These are phyloP conservation scores for Fagopyrum tataricum DNA, from an alignment of 148 eudicot genomes.

Conservation along the genomic window DNA sequence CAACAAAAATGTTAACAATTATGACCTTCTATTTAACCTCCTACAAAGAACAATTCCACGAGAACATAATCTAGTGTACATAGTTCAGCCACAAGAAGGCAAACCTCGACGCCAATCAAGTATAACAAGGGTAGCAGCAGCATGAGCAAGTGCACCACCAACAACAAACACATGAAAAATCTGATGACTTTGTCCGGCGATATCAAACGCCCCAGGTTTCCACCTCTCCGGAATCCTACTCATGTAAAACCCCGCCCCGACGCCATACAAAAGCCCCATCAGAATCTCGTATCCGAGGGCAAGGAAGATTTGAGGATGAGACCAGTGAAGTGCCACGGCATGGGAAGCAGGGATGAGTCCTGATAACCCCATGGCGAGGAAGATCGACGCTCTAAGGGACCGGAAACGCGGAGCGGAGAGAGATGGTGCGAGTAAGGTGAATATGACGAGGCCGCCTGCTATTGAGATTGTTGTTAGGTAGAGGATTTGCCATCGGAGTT, in stretches of 20 bases:
- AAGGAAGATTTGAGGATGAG: conserved; percentile 41
- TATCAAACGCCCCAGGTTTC: conserved; percentile 81
- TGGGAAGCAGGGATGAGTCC: conserved; percentile 77
- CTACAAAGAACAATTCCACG: neutral
- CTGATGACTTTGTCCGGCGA: conserved; percentile 90
- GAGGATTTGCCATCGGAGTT: conserved; percentile 38
- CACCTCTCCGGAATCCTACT: conserved; percentile 73
- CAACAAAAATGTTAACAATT: too few relatives aligned
- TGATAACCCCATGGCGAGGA: conserved; percentile 80
- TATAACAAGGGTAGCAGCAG: conserved; percentile 51
- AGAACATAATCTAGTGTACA: too few relatives aligned
- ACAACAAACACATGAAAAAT: conserved; percentile 85
- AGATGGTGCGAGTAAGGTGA: conserved; percentile 63
- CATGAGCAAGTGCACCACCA: conserved; percentile 64
- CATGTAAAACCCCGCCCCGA: conserved; percentile 63
- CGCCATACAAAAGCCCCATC: conserved; percentile 60
- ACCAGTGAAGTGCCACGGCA: conserved; percentile 43
- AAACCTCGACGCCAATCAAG: conserved; percentile 57
- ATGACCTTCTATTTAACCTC: neutral
- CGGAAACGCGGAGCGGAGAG: conserved; percentile 54
- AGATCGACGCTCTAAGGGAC: conserved; percentile 54
- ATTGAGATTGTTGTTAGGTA: conserved; percentile 64
- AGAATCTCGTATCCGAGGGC: conserved; percentile 63
- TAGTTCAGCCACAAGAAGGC: conserved; percentile 23
- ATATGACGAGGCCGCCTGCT: conserved; percentile 42